phyloP scores from a whole-genome alignment of 2,329 filamentous ascomycete species.

The Ambrosiella cleistominuta region DNA sequence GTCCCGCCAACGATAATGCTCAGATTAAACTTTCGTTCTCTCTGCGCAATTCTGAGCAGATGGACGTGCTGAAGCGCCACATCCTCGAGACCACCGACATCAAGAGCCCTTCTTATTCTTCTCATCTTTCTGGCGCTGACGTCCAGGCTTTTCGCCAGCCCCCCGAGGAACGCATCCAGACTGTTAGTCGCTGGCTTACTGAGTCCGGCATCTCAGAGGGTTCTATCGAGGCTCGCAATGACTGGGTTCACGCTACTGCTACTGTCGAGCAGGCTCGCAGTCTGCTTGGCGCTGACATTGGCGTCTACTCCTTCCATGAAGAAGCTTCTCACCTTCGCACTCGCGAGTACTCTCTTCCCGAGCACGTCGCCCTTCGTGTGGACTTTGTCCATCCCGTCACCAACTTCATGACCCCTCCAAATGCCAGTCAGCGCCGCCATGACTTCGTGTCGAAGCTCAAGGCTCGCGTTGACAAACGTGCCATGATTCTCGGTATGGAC shows the following conservation, averaged over 20 bases:
- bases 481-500: slow-evolving; percentile 14
- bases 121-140: slow-evolving; percentile 22
- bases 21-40: slow-evolving; percentile 12
- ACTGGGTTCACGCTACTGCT: slow-evolving; percentile 27
- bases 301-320: slow-evolving; percentile 26
- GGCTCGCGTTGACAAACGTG: slow-evolving; percentile 10
- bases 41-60: slow-evolving; percentile 12
- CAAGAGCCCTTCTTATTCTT: slow-evolving; percentile 27
- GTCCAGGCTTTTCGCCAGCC: slow-evolving; percentile 22
- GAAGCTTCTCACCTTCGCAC: slow-evolving; percentile 25
- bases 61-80: slow-evolving; percentile 9
- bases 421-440: not conserved
- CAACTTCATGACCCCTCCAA: slow-evolving; percentile 30
- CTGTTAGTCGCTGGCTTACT: slow-evolving; percentile 26
- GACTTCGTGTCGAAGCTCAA: slow-evolving; percentile 17
- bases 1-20: slow-evolving; percentile 1
- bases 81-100: slow-evolving; percentile 25
- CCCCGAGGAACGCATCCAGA: slow-evolving; percentile 18
- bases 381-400: slow-evolving; percentile 31
- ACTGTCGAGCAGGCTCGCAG: slow-evolving; percentile 23
- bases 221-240: slow-evolving; percentile 18
- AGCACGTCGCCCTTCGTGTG: slow-evolving; percentile 22
- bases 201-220: slow-evolving; percentile 21
- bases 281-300: slow-evolving; percentile 23
- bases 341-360: slow-evolving; percentile 27